Evolutionary conservation across 202 grass and related monocot species (phyloP).

Genomic region (Carex arenaria): DNA sequence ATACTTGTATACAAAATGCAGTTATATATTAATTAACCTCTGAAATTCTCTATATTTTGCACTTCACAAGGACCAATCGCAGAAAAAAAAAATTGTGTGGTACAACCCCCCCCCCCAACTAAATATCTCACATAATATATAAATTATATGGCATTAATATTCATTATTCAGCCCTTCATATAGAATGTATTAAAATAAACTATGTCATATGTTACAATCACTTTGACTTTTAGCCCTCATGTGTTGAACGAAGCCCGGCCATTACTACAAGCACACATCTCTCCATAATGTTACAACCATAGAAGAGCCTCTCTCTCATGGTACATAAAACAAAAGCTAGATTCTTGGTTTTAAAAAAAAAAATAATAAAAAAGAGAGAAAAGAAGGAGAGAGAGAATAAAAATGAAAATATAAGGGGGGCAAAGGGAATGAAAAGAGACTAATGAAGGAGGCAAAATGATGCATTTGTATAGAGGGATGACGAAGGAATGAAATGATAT

Average conservation of each 20-base stretch:
- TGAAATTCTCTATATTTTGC: neutral
- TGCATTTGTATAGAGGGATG: constrained; percentile 23
- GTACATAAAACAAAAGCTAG: constrained; percentile 20
- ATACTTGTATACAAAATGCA: neutral
- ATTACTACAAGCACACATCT: neutral
- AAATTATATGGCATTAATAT: no score
- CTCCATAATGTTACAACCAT: neutral
- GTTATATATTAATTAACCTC: neutral
- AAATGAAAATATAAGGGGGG: neutral
- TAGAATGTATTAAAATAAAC: no score
- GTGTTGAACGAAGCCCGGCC: no score
- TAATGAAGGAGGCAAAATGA: constrained; percentile 25
- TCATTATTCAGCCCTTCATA: no score
- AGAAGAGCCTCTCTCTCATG: neutral
- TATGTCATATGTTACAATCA: no score
- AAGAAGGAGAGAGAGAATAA: neutral
- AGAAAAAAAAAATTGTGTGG: neutral
- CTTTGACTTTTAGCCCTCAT: no score
- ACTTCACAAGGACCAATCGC: neutral
- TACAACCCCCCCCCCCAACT: no score
- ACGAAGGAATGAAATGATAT: constrained; percentile 21
- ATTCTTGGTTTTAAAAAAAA: neutral
- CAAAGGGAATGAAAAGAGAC: constrained; percentile 18
- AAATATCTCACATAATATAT: no score
- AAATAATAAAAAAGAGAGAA: neutral